Evolutionary conservation across 345 rosid genomes (phyloP).

Genomic region (Rhizophora apiculata): DNA sequence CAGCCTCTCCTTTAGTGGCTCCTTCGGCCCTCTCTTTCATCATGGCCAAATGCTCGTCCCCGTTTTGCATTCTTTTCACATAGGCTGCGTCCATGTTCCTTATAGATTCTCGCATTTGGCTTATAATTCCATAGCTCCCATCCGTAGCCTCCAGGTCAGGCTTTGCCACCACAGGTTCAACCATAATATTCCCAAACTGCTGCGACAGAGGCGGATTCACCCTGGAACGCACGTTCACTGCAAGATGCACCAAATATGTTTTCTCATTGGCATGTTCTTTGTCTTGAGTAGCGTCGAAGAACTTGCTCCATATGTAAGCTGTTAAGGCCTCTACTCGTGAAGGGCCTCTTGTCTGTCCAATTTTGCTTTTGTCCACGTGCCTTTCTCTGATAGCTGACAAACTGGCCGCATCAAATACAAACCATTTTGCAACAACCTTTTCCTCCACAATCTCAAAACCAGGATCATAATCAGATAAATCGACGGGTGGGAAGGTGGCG

Average conservation of each 20-base stretch:
- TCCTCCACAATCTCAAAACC: not conserved
- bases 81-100: not conserved
- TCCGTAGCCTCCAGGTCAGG: not conserved
- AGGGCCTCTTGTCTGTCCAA: not conserved
- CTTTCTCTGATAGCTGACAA: not conserved
- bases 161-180: not conserved
- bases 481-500: not conserved
- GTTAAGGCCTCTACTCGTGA: not conserved
- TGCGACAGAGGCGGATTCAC: constrained; percentile 1
- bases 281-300: not conserved
- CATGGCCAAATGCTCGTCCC: not conserved
- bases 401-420: not conserved
- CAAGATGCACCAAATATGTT: not conserved
- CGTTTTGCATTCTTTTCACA: not conserved
- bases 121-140: not conserved
- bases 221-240: not conserved
- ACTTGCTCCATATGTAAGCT: not conserved
- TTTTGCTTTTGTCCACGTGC: not conserved
- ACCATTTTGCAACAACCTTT: not conserved
- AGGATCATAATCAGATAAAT: not conserved
- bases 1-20: not conserved
- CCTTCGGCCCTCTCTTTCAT: not conserved
- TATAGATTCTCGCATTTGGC: not conserved
- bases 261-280: not conserved
- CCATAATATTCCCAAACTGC: not conserved